Conservation (phyloP, 2,329 filamentous ascomycete genomes). For the Fusarium brachygibbosum region DNA sequence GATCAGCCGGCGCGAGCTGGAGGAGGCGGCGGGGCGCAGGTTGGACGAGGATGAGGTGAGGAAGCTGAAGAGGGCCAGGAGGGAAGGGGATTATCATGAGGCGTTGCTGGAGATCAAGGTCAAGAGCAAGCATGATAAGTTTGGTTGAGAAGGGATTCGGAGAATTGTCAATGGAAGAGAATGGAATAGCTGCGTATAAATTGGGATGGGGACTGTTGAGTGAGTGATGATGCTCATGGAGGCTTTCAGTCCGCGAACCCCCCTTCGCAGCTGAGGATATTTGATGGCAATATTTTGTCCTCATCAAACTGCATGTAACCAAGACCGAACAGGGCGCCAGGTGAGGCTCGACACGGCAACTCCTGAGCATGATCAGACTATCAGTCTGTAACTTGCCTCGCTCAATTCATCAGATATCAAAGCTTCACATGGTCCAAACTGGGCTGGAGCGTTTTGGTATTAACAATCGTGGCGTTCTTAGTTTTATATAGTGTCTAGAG, state of each 20-base stretch:
- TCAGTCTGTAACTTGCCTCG: not conserved
- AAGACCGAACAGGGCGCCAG: too few relatives aligned
- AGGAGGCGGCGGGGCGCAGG: conserved; percentile 80
- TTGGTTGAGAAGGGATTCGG: conserved; percentile 48
- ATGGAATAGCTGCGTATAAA: not conserved
- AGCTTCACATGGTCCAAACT: not conserved
- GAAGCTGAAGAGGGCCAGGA: conserved; percentile 83
- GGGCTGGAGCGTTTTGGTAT: conserved; percentile 6
- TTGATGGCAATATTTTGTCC: not conserved
- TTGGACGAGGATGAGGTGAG: conserved; percentile 89
- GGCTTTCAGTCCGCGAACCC: not conserved
- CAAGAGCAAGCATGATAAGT: conserved; percentile 95
- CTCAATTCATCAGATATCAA: not conserved
- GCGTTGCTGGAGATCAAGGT: conserved; percentile 86
- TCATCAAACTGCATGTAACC: not conserved
- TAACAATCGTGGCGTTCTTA: conserved; percentile 35
- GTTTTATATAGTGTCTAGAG: conserved; percentile 46
- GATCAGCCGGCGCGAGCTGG: conserved; percentile 87
- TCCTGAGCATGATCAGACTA: not conserved
- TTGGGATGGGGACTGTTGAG: not conserved
- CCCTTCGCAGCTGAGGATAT: not conserved
- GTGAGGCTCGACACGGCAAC: not conserved
- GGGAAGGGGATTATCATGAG: conserved; percentile 92
- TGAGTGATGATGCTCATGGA: not conserved
- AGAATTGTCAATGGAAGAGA: not conserved